These are phyloP conservation scores for Lenzites betulinus DNA, from an alignment of 768 basidiomycete genomes.

Conservation along the genomic window DNA sequence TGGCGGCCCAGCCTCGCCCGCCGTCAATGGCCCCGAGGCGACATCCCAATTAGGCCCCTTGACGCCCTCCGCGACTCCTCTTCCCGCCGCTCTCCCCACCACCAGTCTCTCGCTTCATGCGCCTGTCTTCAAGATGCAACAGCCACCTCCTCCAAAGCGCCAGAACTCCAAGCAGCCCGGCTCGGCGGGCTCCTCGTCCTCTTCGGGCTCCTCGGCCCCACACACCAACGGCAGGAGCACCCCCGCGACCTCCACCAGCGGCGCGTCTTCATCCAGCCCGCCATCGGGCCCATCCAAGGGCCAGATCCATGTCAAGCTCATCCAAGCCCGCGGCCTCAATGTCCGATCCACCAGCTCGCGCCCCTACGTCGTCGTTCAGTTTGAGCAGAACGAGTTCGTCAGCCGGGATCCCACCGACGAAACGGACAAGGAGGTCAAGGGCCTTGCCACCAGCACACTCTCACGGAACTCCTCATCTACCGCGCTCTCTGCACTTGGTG, in stretches of 20 bases:
- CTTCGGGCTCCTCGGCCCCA: slow-evolving; percentile 31
- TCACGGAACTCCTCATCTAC: slow-evolving; percentile 61
- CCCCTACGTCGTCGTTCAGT: slow-evolving; percentile 96
- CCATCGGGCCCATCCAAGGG: slow-evolving; percentile 50
- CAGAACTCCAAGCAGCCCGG: slow-evolving; percentile 32
- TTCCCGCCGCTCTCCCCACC: slow-evolving; percentile 51
- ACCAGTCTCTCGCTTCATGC: slow-evolving; percentile 79
- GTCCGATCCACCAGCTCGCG: slow-evolving; percentile 64
- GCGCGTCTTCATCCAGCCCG: slow-evolving; percentile 19
- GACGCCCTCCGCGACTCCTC: slow-evolving; percentile 34
- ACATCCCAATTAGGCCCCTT: slow-evolving; percentile 43
- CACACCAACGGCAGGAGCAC: slow-evolving; percentile 14
- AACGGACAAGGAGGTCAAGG: slow-evolving; percentile 86
- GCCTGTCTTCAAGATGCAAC: slow-evolving; percentile 81
- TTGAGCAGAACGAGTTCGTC: slow-evolving; percentile 99
- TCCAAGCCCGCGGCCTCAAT: slow-evolving; percentile 83
- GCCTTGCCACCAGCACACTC: slow-evolving; percentile 61
- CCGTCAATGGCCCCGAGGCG: slow-evolving; percentile 46
- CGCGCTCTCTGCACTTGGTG: slow-evolving; percentile 67
- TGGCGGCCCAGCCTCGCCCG: slow-evolving; percentile 34
- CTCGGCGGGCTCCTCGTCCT: slow-evolving; percentile 24
- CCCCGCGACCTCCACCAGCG: slow-evolving; percentile 29
- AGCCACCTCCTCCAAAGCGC: slow-evolving; percentile 50
- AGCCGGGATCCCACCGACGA: slow-evolving; percentile 86
- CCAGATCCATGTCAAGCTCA: slow-evolving; percentile 95